Evolutionary conservation across 2,329 filamentous ascomycete species (phyloP).

Genomic region (Niveomyces coronatus): DNA sequence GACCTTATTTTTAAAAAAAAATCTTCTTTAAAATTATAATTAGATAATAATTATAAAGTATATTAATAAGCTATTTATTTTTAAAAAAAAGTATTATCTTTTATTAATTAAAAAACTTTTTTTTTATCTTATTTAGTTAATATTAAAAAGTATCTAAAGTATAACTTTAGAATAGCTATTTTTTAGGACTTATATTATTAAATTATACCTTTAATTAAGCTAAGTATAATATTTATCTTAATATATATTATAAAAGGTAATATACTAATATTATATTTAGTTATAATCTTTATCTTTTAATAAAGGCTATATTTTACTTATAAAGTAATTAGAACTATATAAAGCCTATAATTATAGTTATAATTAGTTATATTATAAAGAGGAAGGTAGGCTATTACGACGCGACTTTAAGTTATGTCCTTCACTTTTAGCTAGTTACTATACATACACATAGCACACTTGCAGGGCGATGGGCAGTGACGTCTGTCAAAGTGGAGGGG

Average conservation of each 20-base stretch:
- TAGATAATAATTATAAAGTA: too few species aligned
- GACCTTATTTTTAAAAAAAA: too few species aligned
- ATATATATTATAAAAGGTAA: too few species aligned
- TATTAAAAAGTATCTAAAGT: background rate
- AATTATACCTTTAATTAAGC: too few species aligned
- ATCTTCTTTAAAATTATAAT: too few species aligned
- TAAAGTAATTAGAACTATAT: background rate
- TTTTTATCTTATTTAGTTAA: background rate
- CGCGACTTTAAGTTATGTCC: background rate
- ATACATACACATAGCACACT: too few species aligned
- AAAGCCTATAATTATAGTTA: background rate
- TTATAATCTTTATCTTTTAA: background rate
- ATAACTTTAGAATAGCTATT: background rate
- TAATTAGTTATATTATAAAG: background rate
- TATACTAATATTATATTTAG: too few species aligned
- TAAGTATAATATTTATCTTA: too few species aligned
- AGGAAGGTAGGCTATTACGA: background rate
- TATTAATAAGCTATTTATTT: constrained; percentile 5
- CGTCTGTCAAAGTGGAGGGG: too few species aligned
- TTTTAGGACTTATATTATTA: too few species aligned
- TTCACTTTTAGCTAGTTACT: background rate
- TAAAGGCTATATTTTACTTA: background rate
- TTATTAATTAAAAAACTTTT: background rate
- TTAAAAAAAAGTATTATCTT: background rate
- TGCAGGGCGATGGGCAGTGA: too few species aligned